Conservation (phyloP, 1,139 yeast species). For the Blastobotrys malaysiensis region DNA sequence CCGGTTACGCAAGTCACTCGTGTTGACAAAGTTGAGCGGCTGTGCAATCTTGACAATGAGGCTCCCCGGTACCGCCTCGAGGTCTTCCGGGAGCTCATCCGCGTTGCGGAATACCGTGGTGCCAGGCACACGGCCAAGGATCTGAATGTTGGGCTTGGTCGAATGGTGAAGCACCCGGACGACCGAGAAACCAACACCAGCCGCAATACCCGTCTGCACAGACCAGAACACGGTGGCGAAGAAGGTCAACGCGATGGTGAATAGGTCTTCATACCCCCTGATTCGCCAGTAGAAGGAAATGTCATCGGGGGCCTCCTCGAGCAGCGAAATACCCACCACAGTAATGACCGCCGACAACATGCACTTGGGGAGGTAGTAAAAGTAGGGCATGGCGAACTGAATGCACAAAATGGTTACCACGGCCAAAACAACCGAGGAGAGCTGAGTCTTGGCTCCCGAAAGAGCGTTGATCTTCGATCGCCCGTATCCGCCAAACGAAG, state of each 20-base stretch:
- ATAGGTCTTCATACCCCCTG: slow-evolving; percentile 69
- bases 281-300: slow-evolving; percentile 67
- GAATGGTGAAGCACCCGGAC: slow-evolving; percentile 80
- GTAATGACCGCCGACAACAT: slow-evolving; percentile 77
- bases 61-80: slow-evolving; percentile 78
- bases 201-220: slow-evolving; percentile 81
- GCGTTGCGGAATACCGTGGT: slow-evolving; percentile 75
- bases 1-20: slow-evolving; percentile 73
- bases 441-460: slow-evolving; percentile 79
- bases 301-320: slow-evolving; percentile 87
- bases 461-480: slow-evolving; percentile 84
- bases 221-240: slow-evolving; percentile 72
- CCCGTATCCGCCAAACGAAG: slow-evolving; percentile 96
- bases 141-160: slow-evolving; percentile 83
- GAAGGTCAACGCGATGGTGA: slow-evolving; percentile 69
- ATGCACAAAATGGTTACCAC: slow-evolving; percentile 62
- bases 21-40: slow-evolving; percentile 87
- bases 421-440: slow-evolving; percentile 81
- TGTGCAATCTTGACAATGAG: slow-evolving; percentile 85
- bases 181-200: slow-evolving; percentile 77
- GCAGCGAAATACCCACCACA: slow-evolving; percentile 67
- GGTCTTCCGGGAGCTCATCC: slow-evolving; percentile 40
- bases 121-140: slow-evolving; percentile 76
- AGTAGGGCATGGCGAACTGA: slow-evolving; percentile 52
- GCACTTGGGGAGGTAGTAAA: slow-evolving; percentile 75